Evolutionary conservation across 2,329 filamentous ascomycete genomes (phyloP).

Genomic region (Leptographium procerum): DNA sequence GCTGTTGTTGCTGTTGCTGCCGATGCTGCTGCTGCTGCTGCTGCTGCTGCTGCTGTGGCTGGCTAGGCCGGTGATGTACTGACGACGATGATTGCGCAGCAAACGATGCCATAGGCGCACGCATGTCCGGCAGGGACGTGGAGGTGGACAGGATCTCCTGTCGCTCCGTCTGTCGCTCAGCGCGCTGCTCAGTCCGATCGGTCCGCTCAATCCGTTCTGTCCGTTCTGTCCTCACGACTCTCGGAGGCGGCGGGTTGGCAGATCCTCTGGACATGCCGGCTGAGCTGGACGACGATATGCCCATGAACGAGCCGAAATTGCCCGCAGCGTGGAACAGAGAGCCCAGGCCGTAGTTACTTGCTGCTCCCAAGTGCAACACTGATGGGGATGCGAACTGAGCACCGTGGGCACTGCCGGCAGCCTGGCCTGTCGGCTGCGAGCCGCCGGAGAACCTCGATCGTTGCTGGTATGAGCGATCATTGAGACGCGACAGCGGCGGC

Average conservation of each 20-base stretch:
- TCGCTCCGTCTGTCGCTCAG: too few species aligned
- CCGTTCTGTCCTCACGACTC: too few species aligned
- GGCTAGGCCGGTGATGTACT: neutral
- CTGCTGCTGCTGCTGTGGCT: neutral
- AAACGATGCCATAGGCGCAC: neutral
- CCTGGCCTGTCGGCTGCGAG: neutral
- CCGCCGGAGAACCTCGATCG: neutral
- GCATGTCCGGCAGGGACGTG: neutral
- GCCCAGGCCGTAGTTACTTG: neutral
- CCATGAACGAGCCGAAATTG: neutral
- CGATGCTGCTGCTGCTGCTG: neutral
- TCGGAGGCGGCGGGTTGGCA: too few species aligned
- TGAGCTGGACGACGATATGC: neutral
- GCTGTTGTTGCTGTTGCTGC: neutral
- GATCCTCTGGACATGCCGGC: neutral
- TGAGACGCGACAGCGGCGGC: neutral
- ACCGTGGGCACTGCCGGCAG: neutral
- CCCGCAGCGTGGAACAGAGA: neutral
- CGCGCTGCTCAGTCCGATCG: too few species aligned
- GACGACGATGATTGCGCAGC: neutral
- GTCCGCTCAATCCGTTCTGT: too few species aligned
- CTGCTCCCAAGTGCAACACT: neutral
- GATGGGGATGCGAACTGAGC: neutral
- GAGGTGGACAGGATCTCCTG: neutral
- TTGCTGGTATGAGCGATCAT: neutral